These are phyloP conservation scores for Pleurotus eryngii DNA, from an alignment of 768 basidiomycete species.

Conservation along the genomic window DNA sequence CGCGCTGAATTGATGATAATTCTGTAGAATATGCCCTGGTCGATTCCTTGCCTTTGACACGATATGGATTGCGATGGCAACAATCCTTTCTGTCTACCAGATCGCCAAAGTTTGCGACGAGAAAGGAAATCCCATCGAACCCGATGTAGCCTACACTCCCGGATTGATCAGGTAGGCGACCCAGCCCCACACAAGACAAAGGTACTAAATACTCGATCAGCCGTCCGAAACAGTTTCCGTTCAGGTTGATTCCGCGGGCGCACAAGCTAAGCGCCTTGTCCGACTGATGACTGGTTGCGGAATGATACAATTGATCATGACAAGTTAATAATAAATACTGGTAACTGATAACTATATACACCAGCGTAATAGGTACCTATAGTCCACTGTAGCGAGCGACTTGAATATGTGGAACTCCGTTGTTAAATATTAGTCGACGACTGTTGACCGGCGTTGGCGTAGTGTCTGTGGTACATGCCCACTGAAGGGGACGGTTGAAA, in stretches of 20 bases:
- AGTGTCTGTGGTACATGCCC: neutral
- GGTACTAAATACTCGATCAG: constrained; percentile 16
- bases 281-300: neutral
- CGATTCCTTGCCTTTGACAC: constrained; percentile 41
- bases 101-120: constrained; percentile 36
- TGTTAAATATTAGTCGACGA: neutral
- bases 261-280: neutral
- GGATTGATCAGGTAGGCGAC: constrained; percentile 29
- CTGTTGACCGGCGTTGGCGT: neutral
- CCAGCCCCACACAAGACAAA: too few species aligned
- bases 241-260: constrained; percentile 30
- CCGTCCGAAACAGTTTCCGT: constrained; percentile 39
- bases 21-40: constrained; percentile 40
- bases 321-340: constrained; percentile 3
- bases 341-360: neutral
- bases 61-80: constrained; percentile 40
- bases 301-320: neutral
- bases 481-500: neutral
- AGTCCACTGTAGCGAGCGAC: neutral
- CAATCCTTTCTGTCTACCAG: constrained; percentile 34
- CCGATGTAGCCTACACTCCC: constrained; percentile 31
- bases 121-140: constrained; percentile 31
- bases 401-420: neutral
- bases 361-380: neutral
- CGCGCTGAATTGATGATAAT: neutral